These are phyloP conservation scores for Magnusiomyces ingens DNA, from an alignment of 1,139 yeast species.

Conservation along the genomic window DNA sequence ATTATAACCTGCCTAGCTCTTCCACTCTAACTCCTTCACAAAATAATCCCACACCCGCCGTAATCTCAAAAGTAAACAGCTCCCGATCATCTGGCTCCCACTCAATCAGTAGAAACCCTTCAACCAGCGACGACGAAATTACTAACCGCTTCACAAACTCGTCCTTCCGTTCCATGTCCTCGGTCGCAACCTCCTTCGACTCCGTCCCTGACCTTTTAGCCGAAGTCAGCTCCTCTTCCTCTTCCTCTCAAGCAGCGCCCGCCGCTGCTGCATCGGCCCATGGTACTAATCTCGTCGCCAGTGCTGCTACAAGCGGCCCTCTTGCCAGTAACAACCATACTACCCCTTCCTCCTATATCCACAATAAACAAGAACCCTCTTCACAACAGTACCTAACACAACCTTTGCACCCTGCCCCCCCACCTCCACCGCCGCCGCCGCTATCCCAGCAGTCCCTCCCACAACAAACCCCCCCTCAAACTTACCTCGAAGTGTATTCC, in stretches of 20 bases:
- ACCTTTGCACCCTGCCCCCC: no score
- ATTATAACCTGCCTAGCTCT: no score
- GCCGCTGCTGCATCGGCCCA: background rate
- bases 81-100: background rate
- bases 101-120: conserved; percentile 11
- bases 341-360: conserved; percentile 8
- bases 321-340: conserved; percentile 8
- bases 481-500: no score
- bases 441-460: no score
- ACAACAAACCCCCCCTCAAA: no score
- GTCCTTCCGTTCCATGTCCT: conserved; percentile 21
- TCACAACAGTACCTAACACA: background rate
- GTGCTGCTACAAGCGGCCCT: conserved; percentile 5
- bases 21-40: no score
- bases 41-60: no score
- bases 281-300: no score
- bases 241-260: conserved; percentile 8
- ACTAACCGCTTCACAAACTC: conserved; percentile 10
- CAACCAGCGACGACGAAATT: conserved; percentile 13
- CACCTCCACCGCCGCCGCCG: no score
- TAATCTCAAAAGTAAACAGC: no score
- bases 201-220: conserved; percentile 12
- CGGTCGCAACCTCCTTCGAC: conserved; percentile 22
- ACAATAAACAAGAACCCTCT: background rate
- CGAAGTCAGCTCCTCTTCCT: conserved; percentile 1